phyloP scores from a whole-genome alignment of 2,329 filamentous ascomycete genomes.

The Calonectria multiphialidica region DNA sequence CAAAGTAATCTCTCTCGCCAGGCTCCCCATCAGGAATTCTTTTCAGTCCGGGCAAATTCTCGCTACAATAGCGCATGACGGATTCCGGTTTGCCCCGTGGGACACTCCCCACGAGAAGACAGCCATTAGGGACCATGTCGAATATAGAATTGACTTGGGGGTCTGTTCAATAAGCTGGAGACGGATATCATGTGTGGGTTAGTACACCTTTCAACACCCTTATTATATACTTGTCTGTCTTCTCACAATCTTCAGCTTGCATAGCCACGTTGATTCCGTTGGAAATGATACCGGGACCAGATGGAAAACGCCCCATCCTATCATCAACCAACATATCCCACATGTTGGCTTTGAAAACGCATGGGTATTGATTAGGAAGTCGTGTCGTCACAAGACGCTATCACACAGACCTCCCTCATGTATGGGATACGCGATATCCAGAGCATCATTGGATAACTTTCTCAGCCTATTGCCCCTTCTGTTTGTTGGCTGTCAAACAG shows the following conservation, averaged over 20 bases:
- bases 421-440: no score
- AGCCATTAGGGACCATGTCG: slow-evolving; percentile 2
- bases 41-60: background rate
- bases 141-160: background rate
- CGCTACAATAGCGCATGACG: slow-evolving; percentile 1
- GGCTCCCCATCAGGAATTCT: slow-evolving; percentile 16
- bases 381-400: background rate
- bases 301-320: background rate
- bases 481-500: background rate
- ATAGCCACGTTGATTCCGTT: background rate
- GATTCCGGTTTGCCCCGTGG: background rate
- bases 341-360: background rate
- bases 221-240: background rate
- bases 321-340: background rate
- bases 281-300: background rate
- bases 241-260: background rate
- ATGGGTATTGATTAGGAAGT: background rate
- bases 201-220: background rate
- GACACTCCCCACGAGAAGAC: slow-evolving; percentile 12
- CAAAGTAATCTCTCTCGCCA: background rate
- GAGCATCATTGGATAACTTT: background rate
- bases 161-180: background rate
- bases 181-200: background rate
- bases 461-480: background rate
- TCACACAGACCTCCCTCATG: background rate